Base-by-base conservation (phyloP, 306 rosid genomes). In the Prunus kanzakura region DNA sequence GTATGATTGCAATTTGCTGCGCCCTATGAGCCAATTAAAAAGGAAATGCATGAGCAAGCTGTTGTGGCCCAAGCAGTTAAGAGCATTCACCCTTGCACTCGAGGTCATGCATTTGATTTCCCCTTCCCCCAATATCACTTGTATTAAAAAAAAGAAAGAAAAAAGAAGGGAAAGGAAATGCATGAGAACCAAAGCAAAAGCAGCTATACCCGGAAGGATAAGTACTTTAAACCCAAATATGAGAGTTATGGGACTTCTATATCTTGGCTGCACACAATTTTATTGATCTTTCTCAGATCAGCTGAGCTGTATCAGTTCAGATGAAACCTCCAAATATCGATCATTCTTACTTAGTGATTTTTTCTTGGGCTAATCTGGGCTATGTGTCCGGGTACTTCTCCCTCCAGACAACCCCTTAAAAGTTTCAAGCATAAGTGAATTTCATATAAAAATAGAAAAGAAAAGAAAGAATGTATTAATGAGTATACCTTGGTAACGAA, bases 401-500 rank as follows among this genome's bases (percentile, higher is more conserved):
- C 41, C 41, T 35, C 41, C 2, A 38, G 43, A 38, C 9, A 38
- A 38, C 43, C 43, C 43, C 9, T 38, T 25, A 22, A 14, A 55
- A 55, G 25, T n/a, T n/a, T 54, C 65, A 27, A 13, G 65, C 10
- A 27, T 1, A 2, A 9, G 41, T 11, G 25, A 23, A 12, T 30
- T 54, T 6, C 4, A 38, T 7, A 8, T 20, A 2, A 14, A 16
- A 54, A 19, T 52, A 23, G 11, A 32, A 41, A 16, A 58, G 10
- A 55, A 56, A 56, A n/a, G 8, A 56, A 69, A 56, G 4, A 22
- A 13, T 32, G 22, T 16, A 20, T 41, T 7, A 38, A 63, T 16
- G 61, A 27, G 64, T 46, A 30, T 81, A 94, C 98, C 96, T 91
- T 91, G 78, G 88, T 72, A 66, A 87, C 87, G 76, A 94, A 91